Evolutionary conservation across 345 rosid genomes (phyloP).

Genomic region (Euphorbia lathyris): DNA sequence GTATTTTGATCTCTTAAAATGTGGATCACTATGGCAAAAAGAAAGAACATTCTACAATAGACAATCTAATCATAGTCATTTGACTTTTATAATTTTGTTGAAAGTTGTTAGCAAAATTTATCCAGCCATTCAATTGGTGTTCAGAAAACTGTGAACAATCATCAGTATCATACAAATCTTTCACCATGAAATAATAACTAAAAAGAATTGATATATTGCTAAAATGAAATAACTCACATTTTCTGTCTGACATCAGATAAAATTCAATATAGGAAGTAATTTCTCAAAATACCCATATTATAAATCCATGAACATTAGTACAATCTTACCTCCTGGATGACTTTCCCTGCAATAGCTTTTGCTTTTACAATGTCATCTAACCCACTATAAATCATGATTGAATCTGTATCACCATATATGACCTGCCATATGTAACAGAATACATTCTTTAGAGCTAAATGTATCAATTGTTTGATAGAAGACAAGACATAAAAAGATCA

Average conservation of each 20-base stretch:
- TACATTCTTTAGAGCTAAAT: conserved; percentile 8
- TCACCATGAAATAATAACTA: background rate
- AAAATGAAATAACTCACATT: background rate
- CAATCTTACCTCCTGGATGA: conserved; percentile 78
- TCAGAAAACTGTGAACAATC: background rate
- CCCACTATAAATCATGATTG: conserved; percentile 96
- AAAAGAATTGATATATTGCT: background rate
- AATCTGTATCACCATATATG: conserved; percentile 96
- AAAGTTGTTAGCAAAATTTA: too few relatives aligned
- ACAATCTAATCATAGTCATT: too few relatives aligned
- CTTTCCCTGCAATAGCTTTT: conserved; percentile 75
- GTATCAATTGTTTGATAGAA: background rate
- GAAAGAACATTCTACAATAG: too few relatives aligned
- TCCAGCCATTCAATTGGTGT: too few relatives aligned
- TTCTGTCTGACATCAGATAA: background rate
- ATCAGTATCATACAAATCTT: background rate
- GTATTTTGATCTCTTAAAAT: background rate
- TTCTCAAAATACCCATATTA: background rate
- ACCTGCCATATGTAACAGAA: conserved; percentile 56
- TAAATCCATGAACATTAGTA: background rate
- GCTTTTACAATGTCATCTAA: conserved; percentile 78
- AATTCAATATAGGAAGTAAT: background rate
- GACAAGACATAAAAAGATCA: conserved; percentile 6
- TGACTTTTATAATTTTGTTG: too few relatives aligned
- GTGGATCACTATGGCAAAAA: background rate